Percentiles rank a stretch among this genome's conserved stretches.
Conservation (phyloP, 2,329 filamentous ascomycete species). For the Colletotrichum gigasporum region DNA sequence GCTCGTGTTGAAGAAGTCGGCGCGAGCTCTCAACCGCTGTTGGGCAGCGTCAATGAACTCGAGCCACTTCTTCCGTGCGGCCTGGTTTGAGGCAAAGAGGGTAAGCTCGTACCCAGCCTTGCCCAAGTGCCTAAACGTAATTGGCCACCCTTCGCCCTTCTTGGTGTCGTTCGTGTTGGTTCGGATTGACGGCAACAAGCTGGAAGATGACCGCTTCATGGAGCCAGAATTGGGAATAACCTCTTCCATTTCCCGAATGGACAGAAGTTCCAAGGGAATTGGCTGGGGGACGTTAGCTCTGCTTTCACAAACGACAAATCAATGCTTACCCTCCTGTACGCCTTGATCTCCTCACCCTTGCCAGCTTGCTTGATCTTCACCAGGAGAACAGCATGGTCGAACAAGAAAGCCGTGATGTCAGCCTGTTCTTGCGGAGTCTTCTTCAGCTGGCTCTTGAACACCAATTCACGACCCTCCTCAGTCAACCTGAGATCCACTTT, state of each 20-base stretch:
- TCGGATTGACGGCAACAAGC: slow-evolving; percentile 72
- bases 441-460: slow-evolving; percentile 95
- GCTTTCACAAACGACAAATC: background rate
- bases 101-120: slow-evolving; percentile 95
- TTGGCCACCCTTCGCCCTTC: slow-evolving; percentile 83
- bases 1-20: slow-evolving; percentile 87
- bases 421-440: slow-evolving; percentile 81
- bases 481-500: slow-evolving; percentile 94
- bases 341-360: slow-evolving; percentile 93
- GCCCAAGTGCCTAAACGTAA: slow-evolving; percentile 95
- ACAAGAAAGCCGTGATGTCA: slow-evolving; percentile 94
- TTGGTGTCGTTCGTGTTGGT: slow-evolving; percentile 62
- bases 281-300: slow-evolving; percentile 60
- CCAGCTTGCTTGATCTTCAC: slow-evolving; percentile 92
- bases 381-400: slow-evolving; percentile 93
- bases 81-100: slow-evolving; percentile 85
- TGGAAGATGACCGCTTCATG: slow-evolving; percentile 88
- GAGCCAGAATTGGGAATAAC: slow-evolving; percentile 84
- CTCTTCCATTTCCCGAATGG: slow-evolving; percentile 97
- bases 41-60: slow-evolving; percentile 95
- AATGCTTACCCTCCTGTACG: slow-evolving; percentile 76
- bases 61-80: slow-evolving; percentile 94
- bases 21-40: slow-evolving; percentile 83
- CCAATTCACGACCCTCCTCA: slow-evolving; percentile 89
- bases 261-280: slow-evolving; percentile 90